Base-by-base conservation (phyloP, 345 rosid genomes). In the Populus euphratica region DNA sequence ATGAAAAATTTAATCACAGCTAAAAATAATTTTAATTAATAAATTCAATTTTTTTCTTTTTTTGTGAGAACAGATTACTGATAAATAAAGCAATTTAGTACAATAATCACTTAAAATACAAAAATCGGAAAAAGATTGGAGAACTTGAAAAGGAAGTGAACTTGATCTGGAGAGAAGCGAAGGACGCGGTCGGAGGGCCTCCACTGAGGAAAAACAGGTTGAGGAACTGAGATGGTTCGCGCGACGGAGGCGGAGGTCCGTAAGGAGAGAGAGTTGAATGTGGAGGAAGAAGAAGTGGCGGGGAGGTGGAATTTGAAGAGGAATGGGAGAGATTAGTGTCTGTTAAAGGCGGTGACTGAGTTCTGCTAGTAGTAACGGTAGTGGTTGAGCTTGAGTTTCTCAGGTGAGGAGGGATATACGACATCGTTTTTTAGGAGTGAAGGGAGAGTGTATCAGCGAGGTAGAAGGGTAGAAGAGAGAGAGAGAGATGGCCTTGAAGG, bases 151-250 rank as follows among this genome's bases (percentile, higher is more conserved):
- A 4, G 17, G 35, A 23, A 12, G 3, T 12, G 27, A 20, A 82
- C 87, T 82, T 79, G 83, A 18, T 71, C 69, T 17, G 80, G 67
- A 17, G 29, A 72, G 75, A 85, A 70, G 80, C 87, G 83, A 67
- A 82, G 83, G 38, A 85, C 83, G 81, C 87, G 87, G 65, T 85
- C 83, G 43, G 87, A 79, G 39, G 87, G 87, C 18, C 52, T 82
- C 87, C 87, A 85, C 61, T n/a, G 66, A 50, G 77, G 72, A 41
- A 69, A 74, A 49, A 85, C 83, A 25, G 83, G 77, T 17, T 82
- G 78, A 18, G 85, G 83, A 13, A 75, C 44, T 31, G 81, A 33
- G 64, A 69, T 73, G 41, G 79, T 39, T 70, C 82, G 61, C 49
- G 66, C 5, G 73, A 56, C 38, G 56, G 59, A 20, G 54, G 41